Conservation (phyloP, 2,329 filamentous ascomycete species). For the Aquanectria penicillioides region DNA sequence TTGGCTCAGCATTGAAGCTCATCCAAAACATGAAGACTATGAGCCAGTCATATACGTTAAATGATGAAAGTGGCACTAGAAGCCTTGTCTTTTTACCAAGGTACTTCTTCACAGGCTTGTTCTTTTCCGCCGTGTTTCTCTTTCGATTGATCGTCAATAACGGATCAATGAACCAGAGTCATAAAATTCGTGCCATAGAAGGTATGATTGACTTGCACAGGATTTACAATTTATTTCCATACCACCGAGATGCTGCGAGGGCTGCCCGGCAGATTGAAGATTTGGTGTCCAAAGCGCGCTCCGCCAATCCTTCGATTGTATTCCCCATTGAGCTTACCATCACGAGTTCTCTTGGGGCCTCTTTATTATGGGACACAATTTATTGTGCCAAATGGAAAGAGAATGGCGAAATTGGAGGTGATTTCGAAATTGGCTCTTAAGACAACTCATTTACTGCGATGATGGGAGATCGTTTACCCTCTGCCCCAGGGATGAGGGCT, state of each 20-base stretch:
- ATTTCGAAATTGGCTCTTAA: not conserved
- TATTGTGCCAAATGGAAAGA: not conserved
- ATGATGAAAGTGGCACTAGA: not conserved
- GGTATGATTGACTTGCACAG: not conserved
- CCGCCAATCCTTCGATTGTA: not conserved
- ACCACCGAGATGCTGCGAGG: not conserved
- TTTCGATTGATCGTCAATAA: not conserved
- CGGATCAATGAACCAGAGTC: not conserved
- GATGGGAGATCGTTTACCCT: not conserved
- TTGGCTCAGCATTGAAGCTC: not conserved
- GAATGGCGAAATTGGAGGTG: not conserved
- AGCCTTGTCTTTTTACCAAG: not conserved
- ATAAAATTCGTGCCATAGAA: not conserved
- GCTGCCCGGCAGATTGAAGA: not conserved
- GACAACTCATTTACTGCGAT: not conserved
- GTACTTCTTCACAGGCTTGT: not conserved
- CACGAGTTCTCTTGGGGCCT: not conserved
- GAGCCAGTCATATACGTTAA: not conserved
- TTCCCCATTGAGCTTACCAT: not conserved
- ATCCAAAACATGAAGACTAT: not conserved
- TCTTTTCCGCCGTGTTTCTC: not conserved
- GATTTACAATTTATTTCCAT: not conserved
- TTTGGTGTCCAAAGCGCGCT: not conserved
- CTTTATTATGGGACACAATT: not conserved
- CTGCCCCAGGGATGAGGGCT: not conserved